Percentiles rank a stretch among this genome's conserved stretches.
Evolutionary conservation across 2,329 filamentous ascomycete species (phyloP).

Genomic region (Didymella lethalis): DNA sequence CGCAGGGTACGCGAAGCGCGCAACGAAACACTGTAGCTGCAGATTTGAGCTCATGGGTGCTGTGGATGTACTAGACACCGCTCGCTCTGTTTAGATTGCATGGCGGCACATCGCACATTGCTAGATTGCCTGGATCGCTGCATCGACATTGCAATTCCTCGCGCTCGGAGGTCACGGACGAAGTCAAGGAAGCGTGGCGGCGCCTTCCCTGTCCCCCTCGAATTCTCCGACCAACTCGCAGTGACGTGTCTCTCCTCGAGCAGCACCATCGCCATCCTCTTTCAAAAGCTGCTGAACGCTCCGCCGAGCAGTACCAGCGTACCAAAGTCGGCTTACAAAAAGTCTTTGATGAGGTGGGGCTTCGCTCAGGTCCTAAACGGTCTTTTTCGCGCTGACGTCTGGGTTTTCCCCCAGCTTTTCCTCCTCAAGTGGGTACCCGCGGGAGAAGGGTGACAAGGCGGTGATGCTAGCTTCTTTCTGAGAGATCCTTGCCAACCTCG

Average conservation of each 20-base stretch:
- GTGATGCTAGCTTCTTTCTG: constrained; percentile 20
- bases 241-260: constrained; percentile 15
- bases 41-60: not conserved
- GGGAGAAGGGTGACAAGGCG: constrained; percentile 22
- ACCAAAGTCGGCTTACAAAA: constrained; percentile 3
- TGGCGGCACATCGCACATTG: not conserved
- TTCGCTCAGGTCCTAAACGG: constrained; percentile 7
- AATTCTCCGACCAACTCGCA: constrained; percentile 12
- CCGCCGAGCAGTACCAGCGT: not conserved
- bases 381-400: constrained; percentile 19
- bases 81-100: constrained; percentile 1
- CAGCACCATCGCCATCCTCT: not conserved
- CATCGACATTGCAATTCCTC: constrained; percentile 7
- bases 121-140: not conserved
- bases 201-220: constrained; percentile 8
- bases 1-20: constrained; percentile 1
- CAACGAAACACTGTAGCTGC: not conserved
- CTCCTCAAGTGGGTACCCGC: constrained; percentile 21
- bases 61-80: not conserved
- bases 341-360: constrained; percentile 16
- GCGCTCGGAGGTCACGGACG: not conserved
- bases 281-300: not conserved
- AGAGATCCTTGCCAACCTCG: constrained; percentile 8
- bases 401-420: constrained; percentile 24
- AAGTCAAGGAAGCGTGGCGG: constrained; percentile 5